A percentile compares a stretch with the other conserved stretches of the same genome.
Evolutionary conservation across 2,329 filamentous ascomycete species (phyloP).

Genomic region (Penicillium oxalicum): DNA sequence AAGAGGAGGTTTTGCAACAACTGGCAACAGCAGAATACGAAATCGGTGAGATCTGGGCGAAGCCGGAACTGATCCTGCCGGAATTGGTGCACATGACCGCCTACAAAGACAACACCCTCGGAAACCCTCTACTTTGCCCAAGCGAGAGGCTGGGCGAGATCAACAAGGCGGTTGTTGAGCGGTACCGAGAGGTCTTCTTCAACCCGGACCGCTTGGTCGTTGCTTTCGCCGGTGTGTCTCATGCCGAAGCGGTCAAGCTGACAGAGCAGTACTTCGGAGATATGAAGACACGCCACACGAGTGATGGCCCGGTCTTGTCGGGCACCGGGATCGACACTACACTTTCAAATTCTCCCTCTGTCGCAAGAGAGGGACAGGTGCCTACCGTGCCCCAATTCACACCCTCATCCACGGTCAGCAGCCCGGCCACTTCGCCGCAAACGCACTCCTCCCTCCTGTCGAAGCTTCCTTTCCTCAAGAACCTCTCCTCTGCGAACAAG

Average conservation of each 20-base stretch:
- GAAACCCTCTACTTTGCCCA: conserved; percentile 87
- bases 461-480: conserved; percentile 85
- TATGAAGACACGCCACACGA: conserved; percentile 60
- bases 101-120: conserved; percentile 92
- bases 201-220: conserved; percentile 86
- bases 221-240: conserved; percentile 87
- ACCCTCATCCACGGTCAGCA: conserved; percentile 34
- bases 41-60: conserved; percentile 95
- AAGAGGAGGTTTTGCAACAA: conserved; percentile 80
- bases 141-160: conserved; percentile 74
- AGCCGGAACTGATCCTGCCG: conserved; percentile 90
- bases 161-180: conserved; percentile 63
- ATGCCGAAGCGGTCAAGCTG: conserved; percentile 70
- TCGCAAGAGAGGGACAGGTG: conserved; percentile 27
- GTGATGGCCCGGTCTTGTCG: conserved; percentile 46
- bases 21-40: conserved; percentile 90
- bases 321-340: conserved; percentile 54
- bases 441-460: conserved; percentile 64
- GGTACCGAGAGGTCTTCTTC: conserved; percentile 79
- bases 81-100: conserved; percentile 94
- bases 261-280: conserved; percentile 85
- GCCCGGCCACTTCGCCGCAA: conserved; percentile 34
- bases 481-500: conserved; percentile 65
- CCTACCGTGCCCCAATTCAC: conserved; percentile 37
- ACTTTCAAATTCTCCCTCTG: conserved; percentile 27